Base-by-base conservation (phyloP, 768 basidiomycete genomes). In the Gloeopeniophorella convolvens region DNA sequence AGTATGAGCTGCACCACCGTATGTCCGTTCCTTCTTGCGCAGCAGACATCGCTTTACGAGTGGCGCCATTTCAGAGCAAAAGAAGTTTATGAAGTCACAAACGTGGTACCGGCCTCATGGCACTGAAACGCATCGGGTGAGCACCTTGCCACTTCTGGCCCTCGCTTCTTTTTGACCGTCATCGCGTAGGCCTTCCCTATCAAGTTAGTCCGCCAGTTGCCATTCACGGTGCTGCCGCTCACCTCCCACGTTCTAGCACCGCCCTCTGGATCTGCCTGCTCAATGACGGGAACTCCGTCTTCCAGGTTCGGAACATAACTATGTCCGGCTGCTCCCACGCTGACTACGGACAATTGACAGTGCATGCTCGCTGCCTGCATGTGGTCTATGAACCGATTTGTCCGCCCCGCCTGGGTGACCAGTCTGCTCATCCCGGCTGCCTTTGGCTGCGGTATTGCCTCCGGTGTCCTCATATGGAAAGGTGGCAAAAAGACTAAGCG, bases 51-150 rank as follows among this genome's bases (percentile, higher is more conserved):
- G 32, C 24, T 30, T 50, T 21, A 32, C 24, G 23, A 44, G 48
- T 51, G 23, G 33, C 48, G 26, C 13, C 27, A 45, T n/a, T 13
- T 30, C 37, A 85, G 84, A 84, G 54, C 85, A 88, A 70, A 66
- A 72, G 42, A 78, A 82, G 63, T 85, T 87, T 52, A 74, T 77
- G 58, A 71, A 80, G 54, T 77, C 76, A 34, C 80, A 89, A 66
- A 89, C 88, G 1, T 93, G 89, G 89, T 93, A 91, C 66, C 70
- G 85, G 44, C 79, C 89, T 6, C 89, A 93, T 64, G 86, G 85
- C 16, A 89, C 87, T 11, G 82, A 81, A 51, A 89, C 89, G 0
- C 89, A 86, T 59, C 67, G 83, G 51, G 84, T 82, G 59, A 56
- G 75, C 57, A 31, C 49, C 34, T 50, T 24, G 20, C 8, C 33